Evolutionary conservation across 441 rosid genomes (phyloP), one percentile per base, ranked within the genome.

Genomic region (Erodium texanum): DNA sequence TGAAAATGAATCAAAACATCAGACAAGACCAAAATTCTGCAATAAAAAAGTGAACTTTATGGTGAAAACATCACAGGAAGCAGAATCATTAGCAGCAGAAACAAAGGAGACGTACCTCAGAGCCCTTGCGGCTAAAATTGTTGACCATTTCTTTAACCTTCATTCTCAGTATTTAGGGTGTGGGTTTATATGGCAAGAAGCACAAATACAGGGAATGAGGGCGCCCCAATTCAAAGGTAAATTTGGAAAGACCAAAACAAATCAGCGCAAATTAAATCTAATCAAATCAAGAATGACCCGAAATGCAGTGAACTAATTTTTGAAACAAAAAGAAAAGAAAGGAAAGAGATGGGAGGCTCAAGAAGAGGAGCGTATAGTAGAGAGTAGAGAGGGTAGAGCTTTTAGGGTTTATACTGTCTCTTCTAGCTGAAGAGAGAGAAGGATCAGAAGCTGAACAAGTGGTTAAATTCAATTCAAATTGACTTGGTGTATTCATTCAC

Each of bases 141-240:
- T 23, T 59, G 18, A 59, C 64, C 7, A 15, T 59, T 12, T 59
- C 64, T 59, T 59, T 59, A 59, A 59, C 64, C 64, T 59, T 23
- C 64, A 59, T 59, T 11, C n/a, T 23, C 4, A 3, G 54, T 59
- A 59, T 15, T 12, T 23, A 20, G 36, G 36, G 63, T 58, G 11
- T 12, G 12, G 63, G 29, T 58, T 11, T 58, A 58, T 58, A 20
- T 58, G 22, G 63, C 14, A 20, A 20, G 29, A 58, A 58, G 20
- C 63, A 58, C 15, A 58, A 24, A 58, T 22, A 22, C 27, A 58
- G 29, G 27, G 32, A 59, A 48, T 48, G 63, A 61, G 64, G 24
- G 34, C n/a, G 12, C 34, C 29, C 34, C 12, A 10, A 61, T 61
- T 61, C 64, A 24, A 61, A 61, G n/a, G 14, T 24, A 61, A 23